phyloP scores from a whole-genome alignment of 805 yeast genomes.

The Saturnispora galanensis region DNA sequence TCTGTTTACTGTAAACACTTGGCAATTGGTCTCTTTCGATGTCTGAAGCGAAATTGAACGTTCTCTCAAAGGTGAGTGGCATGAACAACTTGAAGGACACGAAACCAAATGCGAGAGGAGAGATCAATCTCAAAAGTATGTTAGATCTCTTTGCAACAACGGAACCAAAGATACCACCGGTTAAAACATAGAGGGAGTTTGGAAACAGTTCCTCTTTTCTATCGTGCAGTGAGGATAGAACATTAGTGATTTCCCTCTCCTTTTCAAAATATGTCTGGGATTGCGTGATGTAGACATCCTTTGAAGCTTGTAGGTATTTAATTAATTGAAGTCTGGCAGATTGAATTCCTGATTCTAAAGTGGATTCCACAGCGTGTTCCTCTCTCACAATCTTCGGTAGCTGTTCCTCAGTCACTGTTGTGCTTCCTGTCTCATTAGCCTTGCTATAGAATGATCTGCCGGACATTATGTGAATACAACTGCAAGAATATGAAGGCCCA shows the following conservation, averaged over 20 bases:
- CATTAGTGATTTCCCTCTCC: conserved; percentile 55
- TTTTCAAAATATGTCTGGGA: conserved; percentile 42
- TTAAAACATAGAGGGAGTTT: conserved; percentile 53
- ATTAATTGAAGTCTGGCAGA: conserved; percentile 36
- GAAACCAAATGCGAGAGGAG: conserved; percentile 54
- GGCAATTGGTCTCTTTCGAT: conserved; percentile 56
- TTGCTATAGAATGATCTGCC: conserved; percentile 21
- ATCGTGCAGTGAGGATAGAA: conserved; percentile 55
- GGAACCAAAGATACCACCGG: conserved; percentile 65
- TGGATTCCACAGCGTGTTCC: conserved; percentile 11
- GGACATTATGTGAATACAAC: too few relatives aligned
- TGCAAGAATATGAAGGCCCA: too few relatives aligned
- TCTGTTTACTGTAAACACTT: conserved; percentile 53
- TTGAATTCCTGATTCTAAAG: conserved; percentile 40
- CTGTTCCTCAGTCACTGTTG: conserved; percentile 19
- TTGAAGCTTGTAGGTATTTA: conserved; percentile 27
- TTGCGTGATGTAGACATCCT: conserved; percentile 34
- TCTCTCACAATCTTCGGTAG: conserved; percentile 13
- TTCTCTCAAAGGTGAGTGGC: conserved; percentile 62
- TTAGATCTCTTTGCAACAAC: conserved; percentile 63
- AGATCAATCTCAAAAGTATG: conserved; percentile 39
- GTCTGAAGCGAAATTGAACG: conserved; percentile 46
- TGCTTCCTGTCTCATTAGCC: conserved; percentile 11
- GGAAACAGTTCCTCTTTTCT: conserved; percentile 64
- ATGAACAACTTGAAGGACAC: conserved; percentile 59